A percentile compares a stretch with the other conserved stretches of the same genome.
Conservation (phyloP, 139 green algal genomes). For the Micromonas pusilla region DNA sequence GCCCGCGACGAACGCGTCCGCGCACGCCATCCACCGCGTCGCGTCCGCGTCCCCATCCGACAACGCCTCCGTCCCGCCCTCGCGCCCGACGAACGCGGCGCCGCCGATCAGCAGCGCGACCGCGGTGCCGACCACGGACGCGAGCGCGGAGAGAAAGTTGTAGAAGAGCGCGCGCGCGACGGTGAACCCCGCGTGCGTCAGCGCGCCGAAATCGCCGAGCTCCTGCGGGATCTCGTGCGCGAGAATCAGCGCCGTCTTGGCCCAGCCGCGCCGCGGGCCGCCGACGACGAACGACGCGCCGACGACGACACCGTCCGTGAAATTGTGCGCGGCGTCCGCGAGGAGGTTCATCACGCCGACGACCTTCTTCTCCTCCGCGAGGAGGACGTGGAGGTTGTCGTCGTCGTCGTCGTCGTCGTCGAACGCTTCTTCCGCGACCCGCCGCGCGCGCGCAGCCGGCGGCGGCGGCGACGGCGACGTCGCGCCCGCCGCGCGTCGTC, state of each 20-base stretch:
- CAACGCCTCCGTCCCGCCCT: not conserved
- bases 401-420: too few species aligned
- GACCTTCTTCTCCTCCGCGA: too few species aligned
- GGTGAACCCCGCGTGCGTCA: constrained; percentile 36
- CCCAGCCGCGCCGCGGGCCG: constrained; percentile 25
- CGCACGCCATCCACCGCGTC: not conserved
- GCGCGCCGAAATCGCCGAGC: constrained; percentile 35
- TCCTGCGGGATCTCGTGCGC: constrained; percentile 41
- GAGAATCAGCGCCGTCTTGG: constrained; percentile 35
- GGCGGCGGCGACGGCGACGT: not conserved
- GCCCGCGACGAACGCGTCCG: constrained; percentile 40
- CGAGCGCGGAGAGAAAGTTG: constrained; percentile 42
- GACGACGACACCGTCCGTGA: constrained; percentile 43
- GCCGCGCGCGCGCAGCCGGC: not conserved
- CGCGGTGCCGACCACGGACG: constrained; percentile 36
- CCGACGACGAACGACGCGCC: constrained; percentile 32
- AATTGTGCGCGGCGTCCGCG: constrained; percentile 46
- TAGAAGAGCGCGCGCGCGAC: constrained; percentile 30
- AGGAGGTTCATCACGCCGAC: constrained; percentile 46
- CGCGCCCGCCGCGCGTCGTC: not conserved
- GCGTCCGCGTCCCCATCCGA: too few species aligned
- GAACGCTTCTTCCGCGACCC: not conserved
- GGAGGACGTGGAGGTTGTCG: too few species aligned
- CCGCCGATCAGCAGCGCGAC: constrained; percentile 4
- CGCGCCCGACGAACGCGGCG: too few species aligned